A percentile compares a stretch with the other conserved stretches of the same genome.
phyloP scores from a whole-genome alignment of 2,329 filamentous ascomycete species.

The Hypoxylon sp. region DNA sequence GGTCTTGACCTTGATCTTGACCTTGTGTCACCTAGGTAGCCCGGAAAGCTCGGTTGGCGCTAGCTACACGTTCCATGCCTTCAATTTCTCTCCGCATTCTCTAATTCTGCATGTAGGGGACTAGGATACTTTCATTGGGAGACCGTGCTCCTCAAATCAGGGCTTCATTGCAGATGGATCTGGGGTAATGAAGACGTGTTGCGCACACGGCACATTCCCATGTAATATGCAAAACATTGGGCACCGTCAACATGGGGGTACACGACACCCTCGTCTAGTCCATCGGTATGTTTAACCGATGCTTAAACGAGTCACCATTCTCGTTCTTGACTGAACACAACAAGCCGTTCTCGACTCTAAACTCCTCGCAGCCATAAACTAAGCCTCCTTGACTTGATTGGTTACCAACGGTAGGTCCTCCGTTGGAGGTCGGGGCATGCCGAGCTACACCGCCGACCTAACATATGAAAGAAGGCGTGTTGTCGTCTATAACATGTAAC shows the following conservation, averaged over 20 bases:
- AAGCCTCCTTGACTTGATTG: not conserved
- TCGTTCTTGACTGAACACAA: not conserved
- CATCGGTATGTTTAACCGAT: conserved; percentile 6
- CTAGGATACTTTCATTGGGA: conserved; percentile 1
- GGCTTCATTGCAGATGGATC: conserved; percentile 17
- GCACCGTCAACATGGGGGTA: conserved; percentile 9
- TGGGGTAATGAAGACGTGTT: conserved; percentile 18
- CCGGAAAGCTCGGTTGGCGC: conserved; percentile 31
- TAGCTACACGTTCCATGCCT: not conserved
- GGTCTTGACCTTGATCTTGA: conserved; percentile 9
- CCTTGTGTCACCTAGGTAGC: conserved; percentile 7
- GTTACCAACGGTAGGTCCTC: conserved; percentile 6
- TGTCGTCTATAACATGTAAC: not conserved
- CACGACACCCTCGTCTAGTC: conserved; percentile 6
- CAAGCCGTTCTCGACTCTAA: not conserved
- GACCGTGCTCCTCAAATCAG: not conserved
- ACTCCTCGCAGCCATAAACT: not conserved
- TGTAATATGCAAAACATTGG: conserved; percentile 17
- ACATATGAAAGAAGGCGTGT: not conserved
- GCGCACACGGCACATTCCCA: conserved; percentile 5
- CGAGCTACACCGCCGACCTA: not conserved
- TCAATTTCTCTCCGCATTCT: conserved; percentile 24
- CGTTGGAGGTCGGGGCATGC: conserved; percentile 1
- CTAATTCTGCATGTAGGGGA: conserved; percentile 15
- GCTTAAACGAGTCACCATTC: not conserved